Conservation (phyloP, 2,329 filamentous ascomycete species). For the Aureobasidium sp. region DNA sequence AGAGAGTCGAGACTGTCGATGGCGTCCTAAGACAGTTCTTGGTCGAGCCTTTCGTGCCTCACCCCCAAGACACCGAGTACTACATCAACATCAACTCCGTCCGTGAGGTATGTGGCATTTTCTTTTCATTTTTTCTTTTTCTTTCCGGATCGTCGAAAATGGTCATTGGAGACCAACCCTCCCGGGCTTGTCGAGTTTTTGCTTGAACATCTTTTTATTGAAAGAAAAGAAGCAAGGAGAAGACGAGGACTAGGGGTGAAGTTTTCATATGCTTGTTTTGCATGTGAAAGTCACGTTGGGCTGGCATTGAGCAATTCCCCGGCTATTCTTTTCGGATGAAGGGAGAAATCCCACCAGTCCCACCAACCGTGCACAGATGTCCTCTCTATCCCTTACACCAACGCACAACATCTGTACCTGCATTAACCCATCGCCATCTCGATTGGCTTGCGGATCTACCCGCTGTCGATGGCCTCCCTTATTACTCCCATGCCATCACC, state of each 20-base stretch:
- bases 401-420: conserved; percentile 16
- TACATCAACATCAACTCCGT: conserved; percentile 99
- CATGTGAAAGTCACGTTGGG: conserved; percentile 14
- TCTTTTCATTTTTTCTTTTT: conserved; percentile 17
- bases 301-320: conserved; percentile 8
- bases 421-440: conserved; percentile 5
- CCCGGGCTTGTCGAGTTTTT: conserved; percentile 9
- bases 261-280: conserved; percentile 10
- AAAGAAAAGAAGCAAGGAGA: conserved; percentile 9
- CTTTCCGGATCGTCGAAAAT: not conserved
- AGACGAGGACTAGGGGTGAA: not conserved
- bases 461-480: conserved; percentile 10
- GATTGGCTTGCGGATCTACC: conserved; percentile 14
- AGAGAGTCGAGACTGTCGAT: conserved; percentile 85
- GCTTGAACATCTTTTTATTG: conserved; percentile 8
- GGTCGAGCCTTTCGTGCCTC: conserved; percentile 96
- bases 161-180: not conserved
- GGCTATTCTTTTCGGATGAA: conserved; percentile 17
- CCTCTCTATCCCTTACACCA: conserved; percentile 16
- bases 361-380: conserved; percentile 14
- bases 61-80: conserved; percentile 92
- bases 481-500: not conserved
- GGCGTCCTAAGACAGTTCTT: conserved; percentile 91
- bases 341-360: conserved; percentile 16
- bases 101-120: conserved; percentile 73